phyloP scores from a whole-genome alignment of 164 flowering plant species.

The Piper longum region DNA sequence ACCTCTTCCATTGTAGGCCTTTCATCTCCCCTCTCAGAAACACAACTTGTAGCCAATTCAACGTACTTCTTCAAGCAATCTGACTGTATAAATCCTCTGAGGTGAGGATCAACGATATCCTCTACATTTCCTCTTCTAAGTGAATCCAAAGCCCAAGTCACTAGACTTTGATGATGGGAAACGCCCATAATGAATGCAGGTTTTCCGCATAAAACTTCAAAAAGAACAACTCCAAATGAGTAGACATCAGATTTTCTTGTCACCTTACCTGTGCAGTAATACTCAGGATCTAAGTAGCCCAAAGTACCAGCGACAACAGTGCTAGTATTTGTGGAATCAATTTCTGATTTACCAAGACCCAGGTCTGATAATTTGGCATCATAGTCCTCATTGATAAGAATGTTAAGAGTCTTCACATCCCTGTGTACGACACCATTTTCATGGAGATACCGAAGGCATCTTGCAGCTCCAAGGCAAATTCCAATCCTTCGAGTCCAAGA shows the following conservation, averaged over 20 bases:
- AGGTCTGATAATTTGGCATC: constrained; percentile 6
- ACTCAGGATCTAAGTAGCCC: not conserved
- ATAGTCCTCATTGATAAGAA: not conserved
- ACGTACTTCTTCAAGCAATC: not conserved
- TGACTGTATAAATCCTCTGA: not conserved
- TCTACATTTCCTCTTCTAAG: not conserved
- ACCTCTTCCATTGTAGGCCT: not conserved
- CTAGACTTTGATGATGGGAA: not conserved
- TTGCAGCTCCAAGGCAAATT: constrained; percentile 21
- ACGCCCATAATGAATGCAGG: not conserved
- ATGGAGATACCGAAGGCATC: constrained; percentile 20
- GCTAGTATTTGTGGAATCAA: not conserved
- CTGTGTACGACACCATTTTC: constrained; percentile 16
- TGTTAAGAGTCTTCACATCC: not conserved
- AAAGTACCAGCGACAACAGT: not conserved
- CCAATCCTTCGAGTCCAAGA: constrained; percentile 19
- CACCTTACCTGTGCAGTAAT: not conserved
- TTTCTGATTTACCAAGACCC: constrained; percentile 2
- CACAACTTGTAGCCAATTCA: not conserved
- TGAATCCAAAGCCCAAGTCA: not conserved
- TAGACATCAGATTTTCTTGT: constrained; percentile 1
- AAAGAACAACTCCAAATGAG: not conserved
- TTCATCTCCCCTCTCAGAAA: not conserved
- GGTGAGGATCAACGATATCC: not conserved
- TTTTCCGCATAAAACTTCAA: not conserved